Evolutionary conservation across 2,329 filamentous ascomycete genomes (phyloP).

Genomic region (Cordyceps javanica): DNA sequence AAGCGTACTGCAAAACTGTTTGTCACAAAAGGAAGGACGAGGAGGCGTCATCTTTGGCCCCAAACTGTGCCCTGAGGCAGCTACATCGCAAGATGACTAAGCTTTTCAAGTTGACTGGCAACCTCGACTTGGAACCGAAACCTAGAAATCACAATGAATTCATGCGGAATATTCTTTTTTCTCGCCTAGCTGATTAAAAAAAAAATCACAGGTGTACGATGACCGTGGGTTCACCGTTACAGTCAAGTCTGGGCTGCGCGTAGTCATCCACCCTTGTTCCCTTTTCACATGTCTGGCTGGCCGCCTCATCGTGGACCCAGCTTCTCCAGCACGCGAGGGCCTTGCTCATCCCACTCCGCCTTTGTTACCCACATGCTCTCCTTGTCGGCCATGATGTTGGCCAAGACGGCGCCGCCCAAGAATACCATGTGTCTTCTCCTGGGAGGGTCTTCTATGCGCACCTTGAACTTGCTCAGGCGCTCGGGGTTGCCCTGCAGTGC

Average conservation of each 20-base stretch:
- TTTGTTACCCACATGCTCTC: conserved; percentile 99
- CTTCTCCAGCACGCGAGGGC: conserved; percentile 78
- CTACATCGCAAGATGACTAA: no score
- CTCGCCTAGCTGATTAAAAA: conserved; percentile 8
- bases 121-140: no score
- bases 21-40: no score
- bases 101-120: no score
- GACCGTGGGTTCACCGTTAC: background rate
- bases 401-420: conserved; percentile 88
- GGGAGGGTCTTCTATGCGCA: conserved; percentile 95
- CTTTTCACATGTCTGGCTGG: background rate
- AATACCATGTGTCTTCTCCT: conserved; percentile 99
- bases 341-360: conserved; percentile 94
- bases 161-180: conserved; percentile 8
- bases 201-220: background rate
- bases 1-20: no score
- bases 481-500: conserved; percentile 89
- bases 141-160: no score
- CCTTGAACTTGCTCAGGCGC: conserved; percentile 97
- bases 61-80: no score
- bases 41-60: no score
- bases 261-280: background rate
- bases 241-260: background rate
- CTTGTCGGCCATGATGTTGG: conserved; percentile 99
- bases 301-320: conserved; percentile 72